A percentile compares a stretch with the other conserved stretches of the same genome.
Evolutionary conservation across 345 rosid genomes (phyloP).

Genomic region (Durio zibethinus): DNA sequence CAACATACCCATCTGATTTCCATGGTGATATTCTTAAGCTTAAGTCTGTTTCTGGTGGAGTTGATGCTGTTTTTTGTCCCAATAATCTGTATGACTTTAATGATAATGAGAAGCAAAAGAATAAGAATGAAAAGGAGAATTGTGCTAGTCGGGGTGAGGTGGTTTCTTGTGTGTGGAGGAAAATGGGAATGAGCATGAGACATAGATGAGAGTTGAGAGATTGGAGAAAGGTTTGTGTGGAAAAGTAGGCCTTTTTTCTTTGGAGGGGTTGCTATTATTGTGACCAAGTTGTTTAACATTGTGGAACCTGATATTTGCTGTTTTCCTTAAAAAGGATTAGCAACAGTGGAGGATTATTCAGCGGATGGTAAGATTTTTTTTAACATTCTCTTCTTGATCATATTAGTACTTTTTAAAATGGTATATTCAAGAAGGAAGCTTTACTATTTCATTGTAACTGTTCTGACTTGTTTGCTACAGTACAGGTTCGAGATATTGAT

Average conservation of each 20-base stretch:
- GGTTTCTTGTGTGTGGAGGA: conserved; percentile 70
- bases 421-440: neutral
- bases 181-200: conserved; percentile 62
- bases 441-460: neutral
- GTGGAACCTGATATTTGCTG: conserved; percentile 85
- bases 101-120: neutral
- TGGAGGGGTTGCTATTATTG: conserved; percentile 82
- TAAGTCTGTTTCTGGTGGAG: conserved; percentile 49
- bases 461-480: conserved; percentile 29
- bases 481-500: conserved; percentile 83
- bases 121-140: neutral
- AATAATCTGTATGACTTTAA: conserved; percentile 64
- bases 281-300: conserved; percentile 75
- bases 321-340: conserved; percentile 87
- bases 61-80: conserved; percentile 70
- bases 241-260: conserved; percentile 85
- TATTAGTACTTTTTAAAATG: neutral
- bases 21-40: conserved; percentile 67
- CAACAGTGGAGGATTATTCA: conserved; percentile 75
- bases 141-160: conserved; percentile 15
- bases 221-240: conserved; percentile 90
- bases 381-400: neutral
- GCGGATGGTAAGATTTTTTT: conserved; percentile 48
- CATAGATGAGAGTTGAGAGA: conserved; percentile 89
- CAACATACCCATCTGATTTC: conserved; percentile 90